These are phyloP conservation scores for Microcyclospora pomicola DNA, from an alignment of 2,329 filamentous ascomycete genomes.

Conservation along the genomic window DNA sequence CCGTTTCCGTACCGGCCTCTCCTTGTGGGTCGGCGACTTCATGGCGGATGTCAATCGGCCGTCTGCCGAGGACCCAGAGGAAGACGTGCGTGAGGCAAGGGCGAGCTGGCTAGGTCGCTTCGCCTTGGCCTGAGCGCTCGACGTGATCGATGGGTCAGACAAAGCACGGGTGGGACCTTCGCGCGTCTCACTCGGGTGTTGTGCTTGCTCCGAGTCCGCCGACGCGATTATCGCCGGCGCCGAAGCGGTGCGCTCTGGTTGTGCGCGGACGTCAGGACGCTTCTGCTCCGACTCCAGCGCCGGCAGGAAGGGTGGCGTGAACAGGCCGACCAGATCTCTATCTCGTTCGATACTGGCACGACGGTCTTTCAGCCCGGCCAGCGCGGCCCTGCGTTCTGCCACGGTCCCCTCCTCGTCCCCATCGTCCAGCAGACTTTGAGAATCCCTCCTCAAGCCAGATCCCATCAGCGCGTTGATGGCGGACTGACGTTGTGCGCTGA, in stretches of 20 bases:
- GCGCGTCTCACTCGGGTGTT: not conserved
- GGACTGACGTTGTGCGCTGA: constrained; percentile 4
- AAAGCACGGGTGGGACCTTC: constrained; percentile 9
- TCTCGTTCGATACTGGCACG: constrained; percentile 16
- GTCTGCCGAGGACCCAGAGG: constrained; percentile 22
- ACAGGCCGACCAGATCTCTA: constrained; percentile 23
- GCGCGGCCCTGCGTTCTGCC: constrained; percentile 2
- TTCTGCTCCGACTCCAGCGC: constrained; percentile 14
- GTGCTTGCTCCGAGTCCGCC: not conserved
- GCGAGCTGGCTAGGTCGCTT: constrained; percentile 20
- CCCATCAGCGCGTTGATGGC: constrained; percentile 13
- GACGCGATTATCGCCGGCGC: constrained; percentile 9
- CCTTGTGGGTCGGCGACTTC: constrained; percentile 18
- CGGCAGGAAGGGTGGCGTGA: constrained; percentile 24
- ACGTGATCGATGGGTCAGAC: constrained; percentile 10
- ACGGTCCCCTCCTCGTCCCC: constrained; percentile 5
- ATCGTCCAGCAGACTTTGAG: constrained; percentile 6
- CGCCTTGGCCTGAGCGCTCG: constrained; percentile 11
- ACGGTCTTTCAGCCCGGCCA: constrained; percentile 14
- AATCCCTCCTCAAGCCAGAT: constrained; percentile 9
- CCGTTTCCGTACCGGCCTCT: constrained; percentile 17
- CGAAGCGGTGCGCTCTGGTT: constrained; percentile 13
- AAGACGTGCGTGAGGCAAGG: constrained; percentile 20
- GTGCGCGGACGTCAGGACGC: not conserved
- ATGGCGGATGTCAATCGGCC: constrained; percentile 22